Conservation (phyloP, 2,329 filamentous ascomycete species). For the Endocalyx cinctus region DNA sequence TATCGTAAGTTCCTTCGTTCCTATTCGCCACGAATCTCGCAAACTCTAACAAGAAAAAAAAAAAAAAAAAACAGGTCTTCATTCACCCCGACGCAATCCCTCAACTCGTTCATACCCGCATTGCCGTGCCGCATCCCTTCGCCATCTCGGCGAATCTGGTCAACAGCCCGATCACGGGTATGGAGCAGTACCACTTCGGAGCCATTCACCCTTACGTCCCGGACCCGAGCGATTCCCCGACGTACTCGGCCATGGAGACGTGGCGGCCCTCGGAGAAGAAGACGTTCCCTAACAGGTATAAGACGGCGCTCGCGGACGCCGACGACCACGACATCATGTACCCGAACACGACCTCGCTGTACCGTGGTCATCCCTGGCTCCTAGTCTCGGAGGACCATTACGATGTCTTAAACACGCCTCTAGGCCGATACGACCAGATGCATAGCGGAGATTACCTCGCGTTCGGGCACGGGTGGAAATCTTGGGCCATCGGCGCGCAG, state of each 20-base stretch:
- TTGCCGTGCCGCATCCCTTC: slow-evolving; percentile 45
- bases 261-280: slow-evolving; percentile 35
- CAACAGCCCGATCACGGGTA: slow-evolving; percentile 50
- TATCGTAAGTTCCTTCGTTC: slow-evolving; percentile 27
- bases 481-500: slow-evolving; percentile 48
- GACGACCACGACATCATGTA: slow-evolving; percentile 27
- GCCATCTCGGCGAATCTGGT: slow-evolving; percentile 52
- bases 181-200: slow-evolving; percentile 50
- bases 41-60: not conserved
- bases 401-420: slow-evolving; percentile 42
- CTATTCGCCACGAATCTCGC: no score
- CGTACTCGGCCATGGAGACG: slow-evolving; percentile 20
- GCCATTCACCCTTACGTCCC: slow-evolving; percentile 50
- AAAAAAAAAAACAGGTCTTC: slow-evolving; percentile 15
- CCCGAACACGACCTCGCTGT: slow-evolving; percentile 29
- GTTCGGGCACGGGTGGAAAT: slow-evolving; percentile 37
- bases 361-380: slow-evolving; percentile 46
- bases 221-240: slow-evolving; percentile 29
- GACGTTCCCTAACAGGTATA: slow-evolving; percentile 14
- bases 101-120: slow-evolving; percentile 47
- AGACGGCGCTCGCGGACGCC: slow-evolving; percentile 10
- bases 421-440: slow-evolving; percentile 39
- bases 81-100: slow-evolving; percentile 39
- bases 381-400: slow-evolving; percentile 36
- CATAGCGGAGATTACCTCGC: slow-evolving; percentile 25